Percentiles rank a stretch among this genome's conserved stretches.
Evolutionary conservation across 305 asterid species (phyloP).

Genomic region (Ajuga reptans): DNA sequence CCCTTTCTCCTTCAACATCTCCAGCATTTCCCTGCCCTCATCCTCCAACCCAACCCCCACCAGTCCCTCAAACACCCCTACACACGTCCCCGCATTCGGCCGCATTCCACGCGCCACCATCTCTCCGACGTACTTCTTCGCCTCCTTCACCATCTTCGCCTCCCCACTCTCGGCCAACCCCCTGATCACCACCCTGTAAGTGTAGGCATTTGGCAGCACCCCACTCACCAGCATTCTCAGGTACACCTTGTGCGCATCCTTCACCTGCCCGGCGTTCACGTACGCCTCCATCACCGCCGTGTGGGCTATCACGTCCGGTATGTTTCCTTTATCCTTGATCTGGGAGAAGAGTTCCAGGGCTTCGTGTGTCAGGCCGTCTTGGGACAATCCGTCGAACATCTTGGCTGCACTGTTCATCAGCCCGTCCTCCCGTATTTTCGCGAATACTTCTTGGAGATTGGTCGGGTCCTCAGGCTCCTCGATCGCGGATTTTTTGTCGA

Average conservation of each 20-base stretch:
- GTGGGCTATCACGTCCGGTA: slow-evolving; percentile 84
- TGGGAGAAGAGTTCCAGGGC: slow-evolving; percentile 63
- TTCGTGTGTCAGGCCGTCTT: slow-evolving; percentile 76
- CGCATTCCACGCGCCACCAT: slow-evolving; percentile 62
- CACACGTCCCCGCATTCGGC: slow-evolving; percentile 49
- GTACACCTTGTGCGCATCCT: slow-evolving; percentile 56
- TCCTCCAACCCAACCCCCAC: slow-evolving; percentile 41
- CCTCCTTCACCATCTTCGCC: slow-evolving; percentile 44
- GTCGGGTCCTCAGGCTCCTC: slow-evolving; percentile 57
- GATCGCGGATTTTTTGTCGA: slow-evolving; percentile 42
- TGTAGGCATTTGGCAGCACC: slow-evolving; percentile 69
- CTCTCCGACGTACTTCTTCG: slow-evolving; percentile 50
- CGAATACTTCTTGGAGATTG: slow-evolving; percentile 71
- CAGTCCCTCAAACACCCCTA: slow-evolving; percentile 45
- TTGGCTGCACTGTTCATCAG: slow-evolving; percentile 62
- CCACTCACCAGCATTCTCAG: slow-evolving; percentile 67
- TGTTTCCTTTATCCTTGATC: slow-evolving; percentile 59
- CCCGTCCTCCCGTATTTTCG: slow-evolving; percentile 51
- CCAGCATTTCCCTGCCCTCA: slow-evolving; percentile 48
- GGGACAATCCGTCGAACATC: slow-evolving; percentile 98
- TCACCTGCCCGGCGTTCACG: slow-evolving; percentile 53
- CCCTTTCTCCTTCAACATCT: slow-evolving; percentile 54
- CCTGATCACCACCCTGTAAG: slow-evolving; percentile 44
- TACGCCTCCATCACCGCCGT: slow-evolving; percentile 87
- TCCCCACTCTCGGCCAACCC: slow-evolving; percentile 55